Evolutionary conservation across 441 rosid genomes (phyloP).

Genomic region (Croton laevigatus): DNA sequence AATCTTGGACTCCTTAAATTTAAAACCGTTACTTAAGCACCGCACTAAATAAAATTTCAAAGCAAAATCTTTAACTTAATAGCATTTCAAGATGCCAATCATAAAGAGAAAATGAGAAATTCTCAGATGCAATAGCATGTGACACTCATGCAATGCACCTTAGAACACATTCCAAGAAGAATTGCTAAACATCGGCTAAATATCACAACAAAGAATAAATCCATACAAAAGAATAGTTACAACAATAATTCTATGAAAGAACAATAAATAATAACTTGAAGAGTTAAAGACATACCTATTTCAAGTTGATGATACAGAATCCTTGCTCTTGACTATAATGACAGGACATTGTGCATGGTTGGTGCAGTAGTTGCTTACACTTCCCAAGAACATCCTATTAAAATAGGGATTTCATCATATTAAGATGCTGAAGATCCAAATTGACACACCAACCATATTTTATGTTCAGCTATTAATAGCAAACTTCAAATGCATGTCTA

Average conservation of each 20-base stretch:
- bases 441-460: not conserved
- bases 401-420: slow-evolving; percentile 6
- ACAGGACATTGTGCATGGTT: slow-evolving; percentile 80
- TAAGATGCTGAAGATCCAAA: not conserved
- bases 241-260: not conserved
- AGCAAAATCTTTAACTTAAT: not conserved
- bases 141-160: slow-evolving; percentile 5
- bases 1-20: too few species aligned
- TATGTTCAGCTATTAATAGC: not conserved
- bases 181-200: not conserved
- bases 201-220: not conserved
- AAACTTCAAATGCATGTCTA: not conserved
- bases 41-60: not conserved
- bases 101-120: not conserved
- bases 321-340: slow-evolving; percentile 60
- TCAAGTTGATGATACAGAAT: slow-evolving; percentile 30
- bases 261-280: not conserved
- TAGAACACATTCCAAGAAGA: not conserved
- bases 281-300: slow-evolving; percentile 23
- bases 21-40: too few species aligned
- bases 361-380: slow-evolving; percentile 91
- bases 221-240: not conserved
- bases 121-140: not conserved
- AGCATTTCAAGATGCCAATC: not conserved
- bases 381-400: slow-evolving; percentile 91